phyloP scores from a whole-genome alignment of 2,329 filamentous ascomycete genomes.

The Fusarium aywerte region DNA sequence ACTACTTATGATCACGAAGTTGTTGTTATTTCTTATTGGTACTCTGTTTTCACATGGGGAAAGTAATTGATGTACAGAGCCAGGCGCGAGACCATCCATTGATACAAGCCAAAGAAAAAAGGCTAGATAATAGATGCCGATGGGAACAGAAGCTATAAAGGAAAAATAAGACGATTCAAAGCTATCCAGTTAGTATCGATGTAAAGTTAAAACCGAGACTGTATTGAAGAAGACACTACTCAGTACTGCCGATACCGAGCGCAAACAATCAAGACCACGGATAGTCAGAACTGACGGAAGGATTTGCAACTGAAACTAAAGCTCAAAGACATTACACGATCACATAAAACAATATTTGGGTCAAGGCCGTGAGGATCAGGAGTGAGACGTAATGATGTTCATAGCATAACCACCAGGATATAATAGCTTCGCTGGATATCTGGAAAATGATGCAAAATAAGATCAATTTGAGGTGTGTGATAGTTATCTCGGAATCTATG shows the following conservation, averaged over 20 bases:
- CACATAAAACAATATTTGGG: not conserved
- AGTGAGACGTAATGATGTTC: not conserved
- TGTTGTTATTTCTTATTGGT: not conserved
- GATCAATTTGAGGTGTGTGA: not conserved
- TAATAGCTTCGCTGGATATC: not conserved
- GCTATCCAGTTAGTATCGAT: not conserved
- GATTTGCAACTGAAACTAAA: accelerated
- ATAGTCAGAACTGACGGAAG: not conserved
- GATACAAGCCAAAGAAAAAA: not conserved
- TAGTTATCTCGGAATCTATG: too few species aligned
- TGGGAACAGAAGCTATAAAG: not conserved
- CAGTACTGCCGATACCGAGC: not conserved
- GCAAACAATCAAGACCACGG: too few species aligned
- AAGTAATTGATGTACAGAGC: not conserved
- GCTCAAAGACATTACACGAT: too few species aligned
- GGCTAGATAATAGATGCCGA: too few species aligned
- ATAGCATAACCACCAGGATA: not conserved
- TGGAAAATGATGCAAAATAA: too few species aligned
- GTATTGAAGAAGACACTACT: not conserved
- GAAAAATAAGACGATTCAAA: not conserved
- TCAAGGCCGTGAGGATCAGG: not conserved
- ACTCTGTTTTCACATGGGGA: not conserved
- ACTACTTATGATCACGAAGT: accelerated
- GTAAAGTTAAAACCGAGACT: not conserved
- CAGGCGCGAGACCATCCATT: not conserved